phyloP scores from a whole-genome alignment of 1,139 yeast species.

The Saccharomyces pastorianus region DNA sequence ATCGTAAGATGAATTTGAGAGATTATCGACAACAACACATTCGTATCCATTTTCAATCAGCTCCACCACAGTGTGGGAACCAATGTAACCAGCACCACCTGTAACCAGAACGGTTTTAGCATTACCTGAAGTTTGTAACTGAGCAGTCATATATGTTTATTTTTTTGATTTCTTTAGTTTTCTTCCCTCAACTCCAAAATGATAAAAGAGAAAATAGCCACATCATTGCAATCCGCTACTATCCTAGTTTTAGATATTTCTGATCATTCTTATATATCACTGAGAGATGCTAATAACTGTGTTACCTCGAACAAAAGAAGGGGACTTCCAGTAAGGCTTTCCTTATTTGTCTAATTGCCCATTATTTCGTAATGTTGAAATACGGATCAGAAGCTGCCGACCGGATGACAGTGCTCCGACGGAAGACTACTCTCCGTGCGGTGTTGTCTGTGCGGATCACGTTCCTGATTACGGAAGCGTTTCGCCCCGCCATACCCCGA shows the following conservation, averaged over 20 bases:
- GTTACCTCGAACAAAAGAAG: neutral
- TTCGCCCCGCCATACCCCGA: neutral
- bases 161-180: neutral
- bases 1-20: conserved; percentile 60
- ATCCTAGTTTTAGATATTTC: neutral
- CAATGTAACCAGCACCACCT: conserved; percentile 86
- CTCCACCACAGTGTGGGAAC: conserved; percentile 71
- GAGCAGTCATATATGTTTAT: neutral
- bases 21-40: conserved; percentile 65
- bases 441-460: neutral
- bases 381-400: neutral
- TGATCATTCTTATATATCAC: neutral
- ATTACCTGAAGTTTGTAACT: conserved; percentile 5
- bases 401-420: neutral
- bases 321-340: neutral
- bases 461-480: neutral
- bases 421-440: neutral
- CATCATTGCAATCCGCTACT: neutral
- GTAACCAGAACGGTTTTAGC: conserved; percentile 50
- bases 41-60: conserved; percentile 56
- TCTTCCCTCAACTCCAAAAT: neutral
- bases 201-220: neutral
- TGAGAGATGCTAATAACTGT: neutral
- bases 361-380: neutral
- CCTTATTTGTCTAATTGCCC: neutral